Base-by-base conservation (phyloP, 495 filamentous ascomycete genomes). In the Aspergillus asperescens region DNA sequence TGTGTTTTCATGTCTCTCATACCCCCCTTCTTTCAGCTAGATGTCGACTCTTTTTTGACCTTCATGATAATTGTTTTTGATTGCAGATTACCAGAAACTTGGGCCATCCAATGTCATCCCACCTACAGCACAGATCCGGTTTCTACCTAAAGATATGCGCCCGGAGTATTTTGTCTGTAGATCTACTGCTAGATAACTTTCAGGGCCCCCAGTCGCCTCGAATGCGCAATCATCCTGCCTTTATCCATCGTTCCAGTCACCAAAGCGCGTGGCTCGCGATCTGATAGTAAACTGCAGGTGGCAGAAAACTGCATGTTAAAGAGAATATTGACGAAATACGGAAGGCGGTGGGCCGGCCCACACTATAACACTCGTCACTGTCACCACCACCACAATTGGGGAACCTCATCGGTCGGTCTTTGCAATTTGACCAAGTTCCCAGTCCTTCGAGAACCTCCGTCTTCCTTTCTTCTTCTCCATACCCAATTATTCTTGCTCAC, bases 1-100 rank as follows among this genome's bases (percentile, higher is more conserved):
- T 51, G 45, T 39, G 47, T 37, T 61, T 58, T 58, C 50, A 63
- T 62, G 52, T 57, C 62, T 43, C 56, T 53, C 60, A 56, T 59
- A 57, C 55, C 60, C 58, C 59, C 24, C 50, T 35, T 43, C 57
- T 40, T 59, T 42, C 27, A 52, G 37, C 27, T 48, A 12, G 39
- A 25, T 55, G 16, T 51, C 42, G 20, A 39, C 41, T 31, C 50
- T 54, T 24, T 46, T 15, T 46, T 29, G 12, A 39, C 20, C 8
- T 47, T 41, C 22, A 54, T 47, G 42, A 47, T 16, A 40, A 22
- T 31, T 40, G 25, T 23, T 16, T 5, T 28, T 24, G 23, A 28
- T 43, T 50, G 20, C 31, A 53, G 43, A 25, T 18, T 34, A 13
- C 13, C 19, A 15, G 3, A 7, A 1, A 32, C 12, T 9, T 25